Conservation (phyloP, 2,329 filamentous ascomycete species). For the Paracoccidioides brasiliensis region DNA sequence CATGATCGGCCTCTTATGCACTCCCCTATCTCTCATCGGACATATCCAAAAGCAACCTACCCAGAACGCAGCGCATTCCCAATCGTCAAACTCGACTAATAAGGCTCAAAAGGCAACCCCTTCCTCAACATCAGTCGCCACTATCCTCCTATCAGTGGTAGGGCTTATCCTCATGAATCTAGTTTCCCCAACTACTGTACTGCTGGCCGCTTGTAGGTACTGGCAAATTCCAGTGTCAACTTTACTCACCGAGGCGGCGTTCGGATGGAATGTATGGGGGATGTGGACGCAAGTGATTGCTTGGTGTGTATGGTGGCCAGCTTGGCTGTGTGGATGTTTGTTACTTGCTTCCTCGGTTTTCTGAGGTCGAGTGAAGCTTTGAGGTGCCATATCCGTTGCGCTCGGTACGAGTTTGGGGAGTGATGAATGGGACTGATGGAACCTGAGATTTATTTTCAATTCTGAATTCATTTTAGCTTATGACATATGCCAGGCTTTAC, state of each 20-base stretch:
- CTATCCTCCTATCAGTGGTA: constrained; percentile 11
- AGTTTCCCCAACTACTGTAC: constrained; percentile 46
- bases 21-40: constrained; percentile 60
- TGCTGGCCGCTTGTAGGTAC: constrained; percentile 38
- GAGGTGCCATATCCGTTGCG: too few species aligned
- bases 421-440: not conserved
- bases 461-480: not conserved
- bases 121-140: not conserved
- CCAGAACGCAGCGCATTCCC: not conserved
- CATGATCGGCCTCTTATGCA: constrained; percentile 64
- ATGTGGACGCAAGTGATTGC: constrained; percentile 79
- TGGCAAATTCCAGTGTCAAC: constrained; percentile 39
- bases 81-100: not conserved
- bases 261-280: constrained; percentile 80
- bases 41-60: constrained; percentile 14
- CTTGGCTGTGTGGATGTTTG: constrained; percentile 55
- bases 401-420: too few species aligned
- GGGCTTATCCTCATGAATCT: constrained; percentile 41
- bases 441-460: not conserved
- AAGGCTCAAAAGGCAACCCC: not conserved
- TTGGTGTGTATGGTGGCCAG: constrained; percentile 95
- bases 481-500: too few species aligned
- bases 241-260: constrained; percentile 59
- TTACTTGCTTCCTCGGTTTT: constrained; percentile 23
- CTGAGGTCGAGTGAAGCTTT: not conserved